Evolutionary conservation across 73 alveolate species (phyloP).

Genomic region (Uronychia binucleata): DNA sequence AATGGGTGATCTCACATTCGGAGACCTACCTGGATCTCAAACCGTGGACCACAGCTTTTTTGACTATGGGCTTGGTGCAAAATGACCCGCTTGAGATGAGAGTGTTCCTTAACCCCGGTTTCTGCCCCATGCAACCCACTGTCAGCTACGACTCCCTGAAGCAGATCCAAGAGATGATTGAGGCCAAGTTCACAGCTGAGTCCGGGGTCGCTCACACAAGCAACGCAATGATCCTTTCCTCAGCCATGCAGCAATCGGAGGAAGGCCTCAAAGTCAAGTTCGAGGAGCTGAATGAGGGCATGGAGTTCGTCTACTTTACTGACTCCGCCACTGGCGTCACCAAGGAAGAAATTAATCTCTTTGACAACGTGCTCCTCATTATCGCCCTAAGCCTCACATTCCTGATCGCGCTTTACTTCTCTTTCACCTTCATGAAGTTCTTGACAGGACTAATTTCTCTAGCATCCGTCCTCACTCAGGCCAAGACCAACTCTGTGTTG

Average conservation of each 20-base stretch:
- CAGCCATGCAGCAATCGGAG: neutral
- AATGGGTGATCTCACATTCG: neutral
- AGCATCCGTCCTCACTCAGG: neutral
- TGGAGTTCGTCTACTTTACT: neutral
- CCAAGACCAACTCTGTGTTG: neutral
- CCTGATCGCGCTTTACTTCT: neutral
- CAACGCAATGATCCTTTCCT: neutral
- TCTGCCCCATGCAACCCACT: neutral
- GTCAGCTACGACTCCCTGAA: neutral
- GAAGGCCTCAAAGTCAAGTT: neutral
- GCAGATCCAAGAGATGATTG: neutral
- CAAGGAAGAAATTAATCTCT: neutral
- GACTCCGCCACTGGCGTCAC: neutral
- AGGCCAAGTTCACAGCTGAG: neutral
- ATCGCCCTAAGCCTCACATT: neutral
- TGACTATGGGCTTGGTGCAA: neutral
- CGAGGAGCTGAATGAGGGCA: neutral
- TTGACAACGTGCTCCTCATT: neutral
- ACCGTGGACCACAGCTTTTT: neutral
- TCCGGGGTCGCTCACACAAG: neutral
- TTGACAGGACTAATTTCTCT: neutral
- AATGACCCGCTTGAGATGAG: neutral
- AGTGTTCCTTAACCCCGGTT: neutral
- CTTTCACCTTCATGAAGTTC: neutral
- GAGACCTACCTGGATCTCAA: neutral